These are phyloP conservation scores for Trypanosoma cruzi DNA, from an alignment of 208 protist species.

Conservation along the genomic window DNA sequence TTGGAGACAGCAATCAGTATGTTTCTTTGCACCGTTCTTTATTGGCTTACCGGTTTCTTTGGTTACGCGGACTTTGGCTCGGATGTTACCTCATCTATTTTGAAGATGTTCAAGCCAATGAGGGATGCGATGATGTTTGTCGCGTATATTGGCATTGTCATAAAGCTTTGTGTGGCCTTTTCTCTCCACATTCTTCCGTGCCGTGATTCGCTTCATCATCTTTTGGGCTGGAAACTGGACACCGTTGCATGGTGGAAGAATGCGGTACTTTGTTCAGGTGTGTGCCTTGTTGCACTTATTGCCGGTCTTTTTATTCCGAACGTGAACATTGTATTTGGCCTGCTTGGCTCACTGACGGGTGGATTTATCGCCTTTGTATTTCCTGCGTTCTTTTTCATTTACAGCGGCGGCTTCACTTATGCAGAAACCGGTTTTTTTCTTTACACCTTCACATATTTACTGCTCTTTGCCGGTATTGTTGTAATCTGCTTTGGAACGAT, in stretches of 20 bases:
- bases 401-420: conserved; percentile 47
- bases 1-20: conserved; percentile 26
- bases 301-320: conserved; percentile 28
- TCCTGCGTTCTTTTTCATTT: conserved; percentile 55
- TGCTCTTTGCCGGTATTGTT: conserved; percentile 44
- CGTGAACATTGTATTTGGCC: conserved; percentile 41
- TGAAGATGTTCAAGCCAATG: conserved; percentile 59
- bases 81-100: conserved; percentile 37
- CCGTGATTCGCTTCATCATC: conserved; percentile 60
- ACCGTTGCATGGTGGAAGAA: conserved; percentile 69
- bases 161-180: conserved; percentile 61
- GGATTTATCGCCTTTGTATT: conserved; percentile 58
- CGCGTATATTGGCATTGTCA: conserved; percentile 62
- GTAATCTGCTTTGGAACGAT: conserved; percentile 61
- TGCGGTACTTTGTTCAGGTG: conserved; percentile 29
- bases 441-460: conserved; percentile 44
- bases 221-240: conserved; percentile 43
- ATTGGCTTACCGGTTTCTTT: conserved; percentile 60
- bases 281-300: conserved; percentile 33
- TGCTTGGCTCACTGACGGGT: conserved; percentile 48
- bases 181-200: conserved; percentile 55
- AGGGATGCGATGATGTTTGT: conserved; percentile 66
- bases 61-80: conserved; percentile 76
- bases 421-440: conserved; percentile 31
- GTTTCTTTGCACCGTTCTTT: conserved; percentile 57